A percentile compares a stretch with the other conserved stretches of the same genome.
Conservation (phyloP, 192 early-diverging fungal species). For the Umbelopsis sp. region DNA sequence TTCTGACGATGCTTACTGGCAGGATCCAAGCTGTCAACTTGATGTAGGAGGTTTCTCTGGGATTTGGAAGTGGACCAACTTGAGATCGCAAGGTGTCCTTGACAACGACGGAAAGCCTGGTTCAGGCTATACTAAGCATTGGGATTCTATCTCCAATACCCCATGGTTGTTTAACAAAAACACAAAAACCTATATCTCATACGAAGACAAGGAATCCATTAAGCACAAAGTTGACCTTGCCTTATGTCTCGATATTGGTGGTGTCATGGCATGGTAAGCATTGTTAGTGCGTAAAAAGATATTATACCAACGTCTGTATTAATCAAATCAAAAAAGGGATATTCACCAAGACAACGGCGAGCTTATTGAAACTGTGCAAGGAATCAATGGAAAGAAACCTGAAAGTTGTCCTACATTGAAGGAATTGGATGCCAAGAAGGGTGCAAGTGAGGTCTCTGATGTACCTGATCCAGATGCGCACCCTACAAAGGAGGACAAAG, state of each 20-base stretch:
- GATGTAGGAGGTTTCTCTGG: slow-evolving; percentile 46
- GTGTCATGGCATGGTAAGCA: slow-evolving; percentile 66
- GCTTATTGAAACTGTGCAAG: slow-evolving; percentile 23
- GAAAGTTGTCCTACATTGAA: background rate
- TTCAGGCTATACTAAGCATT: slow-evolving; percentile 57
- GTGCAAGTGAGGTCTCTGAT: background rate
- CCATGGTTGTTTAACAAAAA: slow-evolving; percentile 60
- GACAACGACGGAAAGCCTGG: slow-evolving; percentile 39
- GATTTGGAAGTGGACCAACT: slow-evolving; percentile 63
- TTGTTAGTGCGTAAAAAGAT: background rate
- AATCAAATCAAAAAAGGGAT: slow-evolving; percentile 21
- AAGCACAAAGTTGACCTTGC: slow-evolving; percentile 63
- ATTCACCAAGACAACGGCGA: slow-evolving; percentile 45
- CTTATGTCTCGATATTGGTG: slow-evolving; percentile 50
- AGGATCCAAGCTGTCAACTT: slow-evolving; percentile 40
- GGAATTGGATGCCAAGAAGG: background rate
- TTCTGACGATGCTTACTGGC: slow-evolving; percentile 55
- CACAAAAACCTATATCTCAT: slow-evolving; percentile 70
- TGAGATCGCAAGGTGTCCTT: slow-evolving; percentile 58
- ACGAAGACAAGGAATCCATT: slow-evolving; percentile 75
- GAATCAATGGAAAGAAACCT: slow-evolving; percentile 23
- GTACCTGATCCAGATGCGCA: background rate
- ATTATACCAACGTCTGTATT: background rate
- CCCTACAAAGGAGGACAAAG: background rate
- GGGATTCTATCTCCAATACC: slow-evolving; percentile 54